Conservation (phyloP, 2,329 filamentous ascomycete species). For the Podosphaera aphanis region DNA sequence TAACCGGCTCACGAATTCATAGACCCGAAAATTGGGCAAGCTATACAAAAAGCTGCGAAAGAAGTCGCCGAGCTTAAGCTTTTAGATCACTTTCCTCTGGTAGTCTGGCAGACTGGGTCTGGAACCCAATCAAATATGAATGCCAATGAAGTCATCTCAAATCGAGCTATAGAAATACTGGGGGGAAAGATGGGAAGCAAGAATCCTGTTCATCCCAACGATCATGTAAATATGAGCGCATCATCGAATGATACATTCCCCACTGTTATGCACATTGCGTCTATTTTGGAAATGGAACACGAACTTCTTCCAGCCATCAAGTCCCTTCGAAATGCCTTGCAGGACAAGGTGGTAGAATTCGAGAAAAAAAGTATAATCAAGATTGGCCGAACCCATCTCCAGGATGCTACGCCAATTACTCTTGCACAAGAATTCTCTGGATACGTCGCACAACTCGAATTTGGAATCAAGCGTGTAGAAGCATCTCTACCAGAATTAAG, state of each 20-base stretch:
- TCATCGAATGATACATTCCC: slow-evolving; percentile 99
- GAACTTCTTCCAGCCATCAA: slow-evolving; percentile 62
- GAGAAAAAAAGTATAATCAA: slow-evolving; percentile 80
- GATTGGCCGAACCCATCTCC: slow-evolving; percentile 91
- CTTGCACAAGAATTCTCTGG: slow-evolving; percentile 95
- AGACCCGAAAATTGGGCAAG: slow-evolving; percentile 76
- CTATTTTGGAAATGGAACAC: slow-evolving; percentile 76
- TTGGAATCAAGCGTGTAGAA: slow-evolving; percentile 70
- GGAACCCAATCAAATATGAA: slow-evolving; percentile 99
- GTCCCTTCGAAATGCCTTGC: slow-evolving; percentile 60
- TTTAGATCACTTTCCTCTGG: slow-evolving; percentile 88
- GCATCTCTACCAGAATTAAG: slow-evolving; percentile 61
- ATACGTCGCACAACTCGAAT: slow-evolving; percentile 85
- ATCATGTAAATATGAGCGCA: slow-evolving; percentile 98
- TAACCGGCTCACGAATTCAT: slow-evolving; percentile 12
- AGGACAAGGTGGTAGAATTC: slow-evolving; percentile 75
- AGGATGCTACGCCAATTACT: slow-evolving; percentile 88
- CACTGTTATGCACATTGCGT: slow-evolving; percentile 98
- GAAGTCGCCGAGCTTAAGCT: slow-evolving; percentile 90
- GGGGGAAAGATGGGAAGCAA: slow-evolving; percentile 86
- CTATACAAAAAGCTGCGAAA: slow-evolving; percentile 80
- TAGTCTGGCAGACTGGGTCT: slow-evolving; percentile 97
- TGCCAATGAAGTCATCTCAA: slow-evolving; percentile 98
- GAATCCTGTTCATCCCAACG: slow-evolving; percentile 97
- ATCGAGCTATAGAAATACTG: slow-evolving; percentile 93